phyloP scores from a whole-genome alignment of 208 protist genomes.

The Sergeia podlipaevii region DNA sequence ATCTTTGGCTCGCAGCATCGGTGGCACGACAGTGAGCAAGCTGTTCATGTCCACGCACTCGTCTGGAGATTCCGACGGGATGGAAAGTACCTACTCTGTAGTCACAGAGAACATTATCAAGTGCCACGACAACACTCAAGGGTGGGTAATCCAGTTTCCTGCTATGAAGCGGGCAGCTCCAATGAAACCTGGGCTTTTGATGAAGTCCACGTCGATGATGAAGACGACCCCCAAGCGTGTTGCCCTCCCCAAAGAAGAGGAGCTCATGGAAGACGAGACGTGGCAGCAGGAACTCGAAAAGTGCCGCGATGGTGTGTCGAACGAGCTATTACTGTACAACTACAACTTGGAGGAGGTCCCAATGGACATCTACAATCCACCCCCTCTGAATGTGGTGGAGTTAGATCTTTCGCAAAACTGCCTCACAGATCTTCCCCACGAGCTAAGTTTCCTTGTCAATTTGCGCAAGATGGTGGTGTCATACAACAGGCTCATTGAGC shows the following conservation, averaged over 20 bases:
- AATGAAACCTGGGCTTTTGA: neutral
- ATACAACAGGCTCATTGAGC: constrained; percentile 73
- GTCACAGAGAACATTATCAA: neutral
- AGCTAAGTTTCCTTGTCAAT: constrained; percentile 62
- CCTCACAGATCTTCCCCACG: constrained; percentile 52
- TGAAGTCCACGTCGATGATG: neutral
- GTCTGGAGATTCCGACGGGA: too few species aligned
- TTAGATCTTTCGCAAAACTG: constrained; percentile 77
- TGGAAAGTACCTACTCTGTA: neutral
- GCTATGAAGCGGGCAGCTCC: neutral
- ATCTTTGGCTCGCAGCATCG: constrained; percentile 11
- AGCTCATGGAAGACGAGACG: constrained; percentile 65
- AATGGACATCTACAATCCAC: constrained; percentile 64
- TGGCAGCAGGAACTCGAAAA: constrained; percentile 69
- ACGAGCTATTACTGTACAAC: constrained; percentile 70
- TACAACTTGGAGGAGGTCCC: constrained; percentile 66
- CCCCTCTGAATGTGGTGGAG: constrained; percentile 51
- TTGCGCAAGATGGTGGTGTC: constrained; percentile 65
- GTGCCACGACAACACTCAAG: too few species aligned
- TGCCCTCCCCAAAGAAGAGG: constrained; percentile 58
- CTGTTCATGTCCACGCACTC: too few species aligned
- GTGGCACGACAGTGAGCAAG: neutral
- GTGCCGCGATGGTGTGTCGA: constrained; percentile 32
- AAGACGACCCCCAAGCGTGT: constrained; percentile 28
- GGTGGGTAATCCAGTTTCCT: too few species aligned